These are phyloP conservation scores for Arctium minus DNA, from an alignment of 129 eudicot species.

Conservation along the genomic window DNA sequence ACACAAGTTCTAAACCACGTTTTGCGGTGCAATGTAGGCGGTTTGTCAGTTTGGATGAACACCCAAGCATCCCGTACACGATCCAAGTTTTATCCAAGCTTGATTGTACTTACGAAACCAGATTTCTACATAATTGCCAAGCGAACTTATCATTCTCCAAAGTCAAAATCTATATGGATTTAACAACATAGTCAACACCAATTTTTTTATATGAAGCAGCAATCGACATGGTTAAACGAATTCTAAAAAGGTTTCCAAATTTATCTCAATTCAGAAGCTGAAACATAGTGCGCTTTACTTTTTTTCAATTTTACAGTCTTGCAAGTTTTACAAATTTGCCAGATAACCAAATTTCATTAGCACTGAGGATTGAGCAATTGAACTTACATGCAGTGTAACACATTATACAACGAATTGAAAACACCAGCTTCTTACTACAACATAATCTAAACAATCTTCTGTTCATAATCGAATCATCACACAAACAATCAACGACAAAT, in stretches of 20 bases:
- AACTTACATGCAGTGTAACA: neutral
- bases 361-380: neutral
- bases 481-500: neutral
- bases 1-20: no score
- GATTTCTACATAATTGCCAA: neutral
- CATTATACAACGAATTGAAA: neutral
- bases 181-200: neutral
- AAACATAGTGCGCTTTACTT: neutral
- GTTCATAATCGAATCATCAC: neutral
- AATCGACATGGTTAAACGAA: neutral
- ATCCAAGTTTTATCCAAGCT: neutral
- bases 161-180: neutral
- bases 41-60: no score
- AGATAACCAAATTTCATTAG: neutral
- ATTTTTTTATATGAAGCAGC: neutral
- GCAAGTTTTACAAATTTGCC: neutral
- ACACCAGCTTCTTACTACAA: neutral
- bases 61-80: neutral
- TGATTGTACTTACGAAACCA: neutral
- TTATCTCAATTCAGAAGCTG: slow-evolving; percentile 5
- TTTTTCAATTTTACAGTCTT: neutral
- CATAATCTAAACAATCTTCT: neutral
- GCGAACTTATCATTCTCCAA: neutral
- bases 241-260: neutral
- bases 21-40: no score